Evolutionary conservation across 164 flowering plant species (phyloP).

Genomic region (Platanus orientalis): DNA sequence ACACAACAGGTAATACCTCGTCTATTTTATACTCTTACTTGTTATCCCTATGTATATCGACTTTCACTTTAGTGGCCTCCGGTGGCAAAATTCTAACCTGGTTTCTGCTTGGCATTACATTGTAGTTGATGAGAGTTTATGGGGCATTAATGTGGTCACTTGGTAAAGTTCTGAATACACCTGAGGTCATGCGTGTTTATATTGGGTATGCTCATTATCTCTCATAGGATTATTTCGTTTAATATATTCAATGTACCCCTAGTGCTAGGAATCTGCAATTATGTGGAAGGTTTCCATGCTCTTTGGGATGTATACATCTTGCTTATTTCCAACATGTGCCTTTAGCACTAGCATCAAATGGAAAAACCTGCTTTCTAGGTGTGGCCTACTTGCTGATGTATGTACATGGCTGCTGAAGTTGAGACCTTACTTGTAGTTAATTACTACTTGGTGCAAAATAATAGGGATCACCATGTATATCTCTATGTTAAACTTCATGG

Average conservation of each 20-base stretch:
- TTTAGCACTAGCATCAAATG: neutral
- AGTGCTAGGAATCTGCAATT: neutral
- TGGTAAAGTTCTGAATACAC: slow-evolving; percentile 93
- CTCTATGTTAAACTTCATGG: no score
- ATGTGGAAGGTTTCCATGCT: neutral
- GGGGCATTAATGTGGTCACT: slow-evolving; percentile 99
- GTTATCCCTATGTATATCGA: neutral
- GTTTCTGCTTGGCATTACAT: neutral
- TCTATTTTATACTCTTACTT: neutral
- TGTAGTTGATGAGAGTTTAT: slow-evolving; percentile 76
- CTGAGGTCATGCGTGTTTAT: slow-evolving; percentile 88
- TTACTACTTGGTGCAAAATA: no score
- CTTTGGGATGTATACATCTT: neutral
- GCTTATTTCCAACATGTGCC: neutral
- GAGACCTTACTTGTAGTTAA: no score
- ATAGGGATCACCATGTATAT: no score
- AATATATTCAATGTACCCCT: neutral
- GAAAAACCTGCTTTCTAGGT: no score
- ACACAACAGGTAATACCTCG: slow-evolving; percentile 70
- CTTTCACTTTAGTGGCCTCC: no score
- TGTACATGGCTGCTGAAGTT: no score
- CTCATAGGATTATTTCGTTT: neutral
- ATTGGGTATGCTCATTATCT: slow-evolving; percentile 67
- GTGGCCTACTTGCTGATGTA: no score
- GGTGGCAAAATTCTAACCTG: neutral